A percentile compares a stretch with the other conserved stretches of the same genome.
Conservation (phyloP, 1,284 basidiomycete genomes). For the Cutaneotrichosporon spelunceum region DNA sequence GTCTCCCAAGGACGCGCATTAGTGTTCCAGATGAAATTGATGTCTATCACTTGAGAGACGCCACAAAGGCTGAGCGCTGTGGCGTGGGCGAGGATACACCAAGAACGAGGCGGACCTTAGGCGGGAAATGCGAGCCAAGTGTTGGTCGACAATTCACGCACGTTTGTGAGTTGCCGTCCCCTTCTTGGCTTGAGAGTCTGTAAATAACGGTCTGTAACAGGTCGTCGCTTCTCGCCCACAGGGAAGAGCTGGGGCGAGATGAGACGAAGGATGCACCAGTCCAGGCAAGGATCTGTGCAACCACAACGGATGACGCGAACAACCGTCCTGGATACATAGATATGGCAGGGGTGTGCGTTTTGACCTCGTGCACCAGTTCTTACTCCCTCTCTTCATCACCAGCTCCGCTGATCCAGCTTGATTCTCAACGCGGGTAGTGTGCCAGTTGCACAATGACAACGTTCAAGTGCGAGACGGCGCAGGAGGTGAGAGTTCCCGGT, state of each 20-base stretch:
- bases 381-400: not conserved
- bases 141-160: not conserved
- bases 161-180: not conserved
- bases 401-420: not conserved
- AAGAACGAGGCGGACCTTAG: not conserved
- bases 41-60: not conserved
- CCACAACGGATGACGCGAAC: not conserved
- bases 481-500: conserved; percentile 15
- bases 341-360: not conserved
- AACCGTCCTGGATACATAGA: not conserved
- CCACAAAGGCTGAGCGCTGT: no score
- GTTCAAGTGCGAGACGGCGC: conserved; percentile 23
- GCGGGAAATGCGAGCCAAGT: not conserved
- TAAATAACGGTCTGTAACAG: not conserved
- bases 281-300: not conserved
- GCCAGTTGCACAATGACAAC: conserved; percentile 1
- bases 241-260: not conserved
- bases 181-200: not conserved
- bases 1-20: not conserved
- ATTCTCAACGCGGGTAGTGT: not conserved
- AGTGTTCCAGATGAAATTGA: not conserved
- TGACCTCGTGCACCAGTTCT: not conserved
- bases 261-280: not conserved
- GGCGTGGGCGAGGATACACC: not conserved
- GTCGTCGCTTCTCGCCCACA: not conserved